Evolutionary conservation across 2,329 filamentous ascomycete genomes (phyloP).

Genomic region (Didymella sp.): DNA sequence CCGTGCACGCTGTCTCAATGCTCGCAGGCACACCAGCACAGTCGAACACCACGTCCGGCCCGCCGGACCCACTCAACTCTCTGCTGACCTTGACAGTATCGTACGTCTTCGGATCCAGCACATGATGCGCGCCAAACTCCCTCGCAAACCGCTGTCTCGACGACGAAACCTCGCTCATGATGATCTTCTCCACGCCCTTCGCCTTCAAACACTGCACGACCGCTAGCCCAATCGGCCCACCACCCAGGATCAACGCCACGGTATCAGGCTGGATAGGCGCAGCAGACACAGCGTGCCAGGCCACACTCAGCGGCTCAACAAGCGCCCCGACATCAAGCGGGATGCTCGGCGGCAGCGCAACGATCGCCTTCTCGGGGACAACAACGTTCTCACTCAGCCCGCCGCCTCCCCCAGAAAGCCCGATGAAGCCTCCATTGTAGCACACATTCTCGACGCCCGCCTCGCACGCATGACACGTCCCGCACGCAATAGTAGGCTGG

Average conservation of each 20-base stretch:
- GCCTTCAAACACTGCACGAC: constrained; percentile 66
- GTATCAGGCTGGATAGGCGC: constrained; percentile 57
- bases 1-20: constrained; percentile 52
- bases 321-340: constrained; percentile 63
- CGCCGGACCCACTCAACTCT: constrained; percentile 58
- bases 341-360: constrained; percentile 61
- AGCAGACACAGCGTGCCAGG: constrained; percentile 67
- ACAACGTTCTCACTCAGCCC: constrained; percentile 64
- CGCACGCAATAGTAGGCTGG: constrained; percentile 66
- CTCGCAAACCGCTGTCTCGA: constrained; percentile 60
- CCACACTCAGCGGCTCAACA: constrained; percentile 68
- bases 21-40: constrained; percentile 65
- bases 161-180: constrained; percentile 63
- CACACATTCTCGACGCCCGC: constrained; percentile 65
- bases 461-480: constrained; percentile 62
- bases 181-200: constrained; percentile 61
- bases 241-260: constrained; percentile 64
- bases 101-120: constrained; percentile 61
- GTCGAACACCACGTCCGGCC: constrained; percentile 67
- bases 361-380: constrained; percentile 57
- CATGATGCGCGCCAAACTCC: constrained; percentile 63
- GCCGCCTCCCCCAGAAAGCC: constrained; percentile 59
- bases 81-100: constrained; percentile 57
- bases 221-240: constrained; percentile 68
- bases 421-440: constrained; percentile 62